Evolutionary conservation across 305 asterid genomes (phyloP), one percentile per base, ranked within the genome.

Genomic region (Fraxinus baroniana): DNA sequence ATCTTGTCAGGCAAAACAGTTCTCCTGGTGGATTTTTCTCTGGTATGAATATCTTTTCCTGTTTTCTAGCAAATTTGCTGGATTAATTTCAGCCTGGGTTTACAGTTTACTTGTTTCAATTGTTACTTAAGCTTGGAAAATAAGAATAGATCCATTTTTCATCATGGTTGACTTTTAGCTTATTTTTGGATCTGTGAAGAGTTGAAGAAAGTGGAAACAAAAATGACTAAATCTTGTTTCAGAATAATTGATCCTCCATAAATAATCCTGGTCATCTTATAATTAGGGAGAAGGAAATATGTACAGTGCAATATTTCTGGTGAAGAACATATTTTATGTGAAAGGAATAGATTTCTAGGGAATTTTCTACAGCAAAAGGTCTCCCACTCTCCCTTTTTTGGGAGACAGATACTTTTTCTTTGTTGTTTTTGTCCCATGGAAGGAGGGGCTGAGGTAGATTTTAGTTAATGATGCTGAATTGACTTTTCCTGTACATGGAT

Each of bases 21-120:
- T 94, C 98, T 33, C 98, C 98, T 28, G 94, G 95, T 83, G 98
- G 93, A 22, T 89, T 93, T 81, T 91, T 93, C 83, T 82, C 88
- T 80, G 97, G 98, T 94, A 94, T 0, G 66, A n/a, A 77, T 39
- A 37, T 49, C 30, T 32, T 17, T 37, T 78, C 60, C 15, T 57
- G 49, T 4, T 78, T 79, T 79, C 64, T 28, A 13, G 74, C 24
- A 35, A 73, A 30, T 8, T 79, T 74, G 52, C 17, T 36, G 33
- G 26, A 18, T 77, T 0, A 3, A 3, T 68, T 33, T 79, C 18
- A 7, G 3, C 26, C 2, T 30, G 22, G 3, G n/a, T n/a, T n/a
- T n/a, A n/a, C n/a, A n/a, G 3, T 3, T 62, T 5, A 28, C 12
- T 18, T 18, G 70, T 18, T 39, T 60, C 24, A 62, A n/a, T 35